These are phyloP conservation scores for Globisporangium cederbergense DNA, from an alignment of 352 stramenopile species.

Conservation along the genomic window DNA sequence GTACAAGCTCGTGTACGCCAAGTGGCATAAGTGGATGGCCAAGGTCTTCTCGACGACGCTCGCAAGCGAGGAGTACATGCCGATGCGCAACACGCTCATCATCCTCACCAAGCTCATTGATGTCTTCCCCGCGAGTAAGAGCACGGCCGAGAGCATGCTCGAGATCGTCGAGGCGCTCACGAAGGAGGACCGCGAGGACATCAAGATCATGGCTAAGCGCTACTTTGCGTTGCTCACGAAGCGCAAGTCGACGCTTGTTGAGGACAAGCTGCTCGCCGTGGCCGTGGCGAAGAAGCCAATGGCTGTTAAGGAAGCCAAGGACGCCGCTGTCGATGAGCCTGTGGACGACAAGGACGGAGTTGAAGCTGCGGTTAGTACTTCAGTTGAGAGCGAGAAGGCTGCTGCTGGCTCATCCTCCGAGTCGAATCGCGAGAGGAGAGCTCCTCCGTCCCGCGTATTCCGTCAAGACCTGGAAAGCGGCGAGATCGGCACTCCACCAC, in stretches of 20 bases:
- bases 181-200: constrained; percentile 81
- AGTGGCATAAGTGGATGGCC: constrained; percentile 73
- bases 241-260: constrained; percentile 57
- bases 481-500: constrained; percentile 32
- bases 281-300: constrained; percentile 22
- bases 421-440: constrained; percentile 11
- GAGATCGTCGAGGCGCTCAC: constrained; percentile 63
- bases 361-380: not conserved
- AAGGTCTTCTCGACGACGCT: constrained; percentile 63
- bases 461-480: constrained; percentile 49
- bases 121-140: constrained; percentile 68
- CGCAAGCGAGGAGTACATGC: constrained; percentile 74
- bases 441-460: constrained; percentile 19
- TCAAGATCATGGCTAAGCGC: constrained; percentile 89
- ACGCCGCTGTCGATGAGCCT: constrained; percentile 14
- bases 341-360: not conserved
- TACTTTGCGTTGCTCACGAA: constrained; percentile 85
- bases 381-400: constrained; percentile 4
- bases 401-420: constrained; percentile 1
- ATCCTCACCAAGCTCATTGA: constrained; percentile 89
- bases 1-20: constrained; percentile 73
- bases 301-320: constrained; percentile 23
- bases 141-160: constrained; percentile 58
- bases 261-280: constrained; percentile 48
- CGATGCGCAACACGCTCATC: constrained; percentile 80